phyloP scores from a whole-genome alignment of 768 basidiomycete species.

The Cantharellus cinnabarinus region DNA sequence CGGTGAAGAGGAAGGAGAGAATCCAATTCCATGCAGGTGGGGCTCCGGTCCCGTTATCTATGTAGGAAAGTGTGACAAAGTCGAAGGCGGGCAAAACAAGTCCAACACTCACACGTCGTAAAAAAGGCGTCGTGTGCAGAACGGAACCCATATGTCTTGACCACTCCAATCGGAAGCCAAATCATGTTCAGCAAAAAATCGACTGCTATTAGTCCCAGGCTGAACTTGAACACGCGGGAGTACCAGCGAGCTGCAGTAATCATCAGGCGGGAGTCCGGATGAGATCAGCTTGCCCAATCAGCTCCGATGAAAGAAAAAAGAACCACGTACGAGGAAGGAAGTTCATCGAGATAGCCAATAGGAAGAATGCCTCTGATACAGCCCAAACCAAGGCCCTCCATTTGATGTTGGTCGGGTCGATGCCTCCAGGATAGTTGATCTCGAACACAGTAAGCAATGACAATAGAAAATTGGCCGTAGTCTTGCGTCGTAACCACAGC shows the following conservation, averaged over 20 bases:
- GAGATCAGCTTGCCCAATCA: background rate
- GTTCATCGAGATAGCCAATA: slow-evolving; percentile 62
- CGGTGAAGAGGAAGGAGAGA: slow-evolving; percentile 69
- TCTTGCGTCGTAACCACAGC: slow-evolving; percentile 23
- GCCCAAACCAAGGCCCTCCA: slow-evolving; percentile 78
- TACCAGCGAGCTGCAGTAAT: slow-evolving; percentile 23
- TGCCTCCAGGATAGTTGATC: slow-evolving; percentile 64
- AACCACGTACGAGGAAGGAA: slow-evolving; percentile 51
- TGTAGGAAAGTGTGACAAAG: background rate
- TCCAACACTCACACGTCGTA: slow-evolving; percentile 35
- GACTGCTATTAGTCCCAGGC: slow-evolving; percentile 52
- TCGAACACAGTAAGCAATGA: slow-evolving; percentile 69
- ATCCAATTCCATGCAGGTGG: slow-evolving; percentile 83
- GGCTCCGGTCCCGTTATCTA: slow-evolving; percentile 80
- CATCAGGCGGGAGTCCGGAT: background rate
- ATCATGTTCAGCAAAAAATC: slow-evolving; percentile 78
- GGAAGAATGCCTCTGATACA: slow-evolving; percentile 49
- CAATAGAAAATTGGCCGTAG: slow-evolving; percentile 75
- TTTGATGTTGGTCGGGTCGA: slow-evolving; percentile 47
- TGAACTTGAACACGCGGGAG: slow-evolving; percentile 57
- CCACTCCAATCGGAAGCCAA: slow-evolving; percentile 85
- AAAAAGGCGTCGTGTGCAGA: slow-evolving; percentile 70
- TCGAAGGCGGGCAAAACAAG: background rate
- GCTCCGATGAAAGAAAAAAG: background rate
- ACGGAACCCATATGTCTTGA: slow-evolving; percentile 75